A percentile compares a stretch with the other conserved stretches of the same genome.
Evolutionary conservation across 139 green algal species (phyloP).

Genomic region (Chlamydomonas applanata): DNA sequence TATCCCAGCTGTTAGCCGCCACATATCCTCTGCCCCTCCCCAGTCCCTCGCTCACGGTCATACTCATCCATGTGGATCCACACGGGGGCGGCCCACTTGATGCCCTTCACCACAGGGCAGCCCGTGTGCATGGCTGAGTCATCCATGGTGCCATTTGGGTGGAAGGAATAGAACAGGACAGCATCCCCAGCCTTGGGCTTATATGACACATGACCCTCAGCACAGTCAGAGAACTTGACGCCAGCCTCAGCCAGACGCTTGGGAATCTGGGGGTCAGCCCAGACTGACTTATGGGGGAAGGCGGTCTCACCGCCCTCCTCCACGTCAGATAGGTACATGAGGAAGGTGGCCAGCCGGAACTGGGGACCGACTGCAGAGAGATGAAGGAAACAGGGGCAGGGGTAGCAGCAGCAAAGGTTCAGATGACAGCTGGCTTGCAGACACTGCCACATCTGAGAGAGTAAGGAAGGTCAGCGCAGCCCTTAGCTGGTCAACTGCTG

Average conservation of each 20-base stretch:
- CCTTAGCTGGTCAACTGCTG: too few species aligned
- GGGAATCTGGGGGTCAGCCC: constrained; percentile 19
- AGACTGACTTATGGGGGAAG: constrained; percentile 50
- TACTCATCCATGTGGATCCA: constrained; percentile 27
- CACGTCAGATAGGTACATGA: constrained; percentile 31
- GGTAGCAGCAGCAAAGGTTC: too few species aligned
- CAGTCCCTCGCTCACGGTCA: too few species aligned
- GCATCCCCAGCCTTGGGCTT: constrained; percentile 52
- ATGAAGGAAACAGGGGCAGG: too few species aligned
- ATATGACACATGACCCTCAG: constrained; percentile 54
- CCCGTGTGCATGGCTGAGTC: constrained; percentile 39
- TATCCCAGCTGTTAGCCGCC: too few species aligned
- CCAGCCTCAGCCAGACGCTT: background rate
- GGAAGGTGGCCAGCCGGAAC: constrained; percentile 55
- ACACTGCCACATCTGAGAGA: too few species aligned
- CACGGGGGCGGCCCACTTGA: constrained; percentile 44
- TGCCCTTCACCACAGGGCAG: constrained; percentile 38
- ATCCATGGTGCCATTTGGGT: constrained; percentile 19
- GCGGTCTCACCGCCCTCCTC: constrained; percentile 57
- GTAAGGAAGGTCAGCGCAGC: too few species aligned
- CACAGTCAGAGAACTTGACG: constrained; percentile 53
- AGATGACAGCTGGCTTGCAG: too few species aligned
- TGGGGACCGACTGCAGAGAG: constrained; percentile 29
- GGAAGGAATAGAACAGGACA: constrained; percentile 43
- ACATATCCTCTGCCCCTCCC: too few species aligned